These are phyloP conservation scores for Magnaporthiopsis rhizophila DNA, from an alignment of 2,329 filamentous ascomycete genomes.

Conservation along the genomic window DNA sequence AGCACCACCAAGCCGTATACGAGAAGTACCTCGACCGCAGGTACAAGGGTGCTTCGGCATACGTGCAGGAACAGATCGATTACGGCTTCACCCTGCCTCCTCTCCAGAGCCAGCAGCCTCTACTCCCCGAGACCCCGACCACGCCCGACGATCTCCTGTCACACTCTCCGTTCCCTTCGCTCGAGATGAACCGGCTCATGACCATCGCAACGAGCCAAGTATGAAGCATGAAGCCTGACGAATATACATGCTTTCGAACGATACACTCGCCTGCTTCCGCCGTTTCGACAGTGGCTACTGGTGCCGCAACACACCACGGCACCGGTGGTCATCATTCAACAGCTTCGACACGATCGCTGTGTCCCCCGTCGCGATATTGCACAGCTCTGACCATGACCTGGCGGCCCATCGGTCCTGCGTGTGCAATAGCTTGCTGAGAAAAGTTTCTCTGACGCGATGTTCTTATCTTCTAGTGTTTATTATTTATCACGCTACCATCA, in stretches of 20 bases:
- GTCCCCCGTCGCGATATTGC: not conserved
- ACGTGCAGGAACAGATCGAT: constrained; percentile 67
- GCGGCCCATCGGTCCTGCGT: not conserved
- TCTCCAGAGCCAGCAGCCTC: constrained; percentile 25
- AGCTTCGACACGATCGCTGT: not conserved
- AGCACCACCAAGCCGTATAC: constrained; percentile 79
- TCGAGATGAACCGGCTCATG: constrained; percentile 4
- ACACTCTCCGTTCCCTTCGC: not conserved
- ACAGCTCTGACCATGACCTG: not conserved
- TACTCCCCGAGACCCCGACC: not conserved
- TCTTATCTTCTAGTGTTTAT: not conserved
- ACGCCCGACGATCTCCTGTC: not conserved
- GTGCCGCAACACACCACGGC: too few relatives aligned
- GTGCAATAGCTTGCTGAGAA: not conserved
- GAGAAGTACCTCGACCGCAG: constrained; percentile 87
- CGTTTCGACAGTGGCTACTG: not conserved
- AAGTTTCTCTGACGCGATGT: not conserved
- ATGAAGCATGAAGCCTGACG: not conserved
- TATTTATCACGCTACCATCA: not conserved
- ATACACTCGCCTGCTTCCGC: not conserved
- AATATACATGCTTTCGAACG: not conserved
- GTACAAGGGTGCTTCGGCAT: constrained; percentile 76
- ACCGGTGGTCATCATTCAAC: not conserved
- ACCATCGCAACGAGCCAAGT: constrained; percentile 1
- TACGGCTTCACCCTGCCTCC: constrained; percentile 46